Evolutionary conservation across 148 eudicot genomes (phyloP), one percentile per base, ranked within the genome.

Genomic region (Camellia lanceoleosa): DNA sequence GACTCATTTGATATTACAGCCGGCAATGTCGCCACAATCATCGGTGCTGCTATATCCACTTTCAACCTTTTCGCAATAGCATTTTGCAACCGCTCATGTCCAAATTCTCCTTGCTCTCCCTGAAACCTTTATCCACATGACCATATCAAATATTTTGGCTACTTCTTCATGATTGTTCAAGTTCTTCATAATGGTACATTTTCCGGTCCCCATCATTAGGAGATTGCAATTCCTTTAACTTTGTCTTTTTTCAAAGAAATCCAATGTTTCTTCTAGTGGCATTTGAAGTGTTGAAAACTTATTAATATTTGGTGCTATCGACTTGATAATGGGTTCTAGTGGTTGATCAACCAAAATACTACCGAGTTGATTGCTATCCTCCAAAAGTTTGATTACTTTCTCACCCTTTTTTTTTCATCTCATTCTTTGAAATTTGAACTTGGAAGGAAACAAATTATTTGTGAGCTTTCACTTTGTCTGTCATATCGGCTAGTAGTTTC

Each of bases 101-200:
- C 6, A 73, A 73, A 52, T 80, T 80, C 51, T 80, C 52, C 16
- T 72, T 47, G 63, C 23, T 72, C 46, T 18, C 82, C 41, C 63
- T 23, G 82, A 73, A 3, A 80, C 77, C 49, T 73, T 73, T 52
- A 80, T 7, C 82, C 82, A 80, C 4, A 80, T 73, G 30, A 80
- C 77, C 10, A 64, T 63, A 5, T 80, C 82, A 64, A 61, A 80
- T 52, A 63, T 11, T 61, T 65, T 12, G 19, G 78, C 71, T 62
- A 80, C 63, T 38, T 73, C 58, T 72, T 72, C 62, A 73, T 80
- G 77, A 47, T 80, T 80, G 62, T 80, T 80, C 77, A 80, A 62
- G 60, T 73, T 80, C 38, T 49, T 13, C 71, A 80, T 13, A 43
- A 80, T 64, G 30, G 82, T 80, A n/a, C n/a, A n/a, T 63, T 80